Evolutionary conservation across 768 basidiomycete genomes (phyloP), one percentile per base, ranked within the genome.

Genomic region (Termitomyces sp.): DNA sequence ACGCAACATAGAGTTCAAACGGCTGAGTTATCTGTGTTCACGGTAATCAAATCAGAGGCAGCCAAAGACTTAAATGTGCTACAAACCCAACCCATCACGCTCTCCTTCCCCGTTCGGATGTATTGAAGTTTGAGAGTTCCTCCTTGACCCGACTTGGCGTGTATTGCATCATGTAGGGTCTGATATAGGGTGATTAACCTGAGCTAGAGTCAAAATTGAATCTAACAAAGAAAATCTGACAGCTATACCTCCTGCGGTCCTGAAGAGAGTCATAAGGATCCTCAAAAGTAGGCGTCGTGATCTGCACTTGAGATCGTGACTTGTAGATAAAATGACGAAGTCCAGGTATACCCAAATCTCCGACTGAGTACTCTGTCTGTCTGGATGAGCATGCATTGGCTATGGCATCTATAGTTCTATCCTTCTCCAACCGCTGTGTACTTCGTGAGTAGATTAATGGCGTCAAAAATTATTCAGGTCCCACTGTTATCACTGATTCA

Each of bases 241-340:
- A 20, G 23, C 48, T 75, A 47, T 61, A 87, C 88, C 92, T 80
- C 61, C 84, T 77, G 56, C 77, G 79, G 60, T 87, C 86, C 44
- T 82, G 77, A 0, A 75, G 63, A 36, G 76, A 77, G 46, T 88
- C 84, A 65, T 97, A 96, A 6, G 90, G 91, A 18, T 91, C 91
- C 68, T 95, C 93, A 71, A 88, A 95, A n/a, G 72, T 70, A 3
- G 97, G 95, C 62, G 80, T 74, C 0, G 95, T 97, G 38, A 96
- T 81, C 69, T 99, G 97, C 20, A 99, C 95, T 66, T 92, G 85
- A 7, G 83, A 77, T 13, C 93, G 81, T 10, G 91, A 93, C 74
- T 98, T 98, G 78, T 98, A 98, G 50, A 98, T 75, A 69, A 98
- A 99, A 71, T 99, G 97, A 33, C 92, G 84, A 32, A 98, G 74